Percentiles rank a stretch among this genome's conserved stretches.
phyloP scores from a whole-genome alignment of 257 asterid genomes.

The Solanum virginianum region DNA sequence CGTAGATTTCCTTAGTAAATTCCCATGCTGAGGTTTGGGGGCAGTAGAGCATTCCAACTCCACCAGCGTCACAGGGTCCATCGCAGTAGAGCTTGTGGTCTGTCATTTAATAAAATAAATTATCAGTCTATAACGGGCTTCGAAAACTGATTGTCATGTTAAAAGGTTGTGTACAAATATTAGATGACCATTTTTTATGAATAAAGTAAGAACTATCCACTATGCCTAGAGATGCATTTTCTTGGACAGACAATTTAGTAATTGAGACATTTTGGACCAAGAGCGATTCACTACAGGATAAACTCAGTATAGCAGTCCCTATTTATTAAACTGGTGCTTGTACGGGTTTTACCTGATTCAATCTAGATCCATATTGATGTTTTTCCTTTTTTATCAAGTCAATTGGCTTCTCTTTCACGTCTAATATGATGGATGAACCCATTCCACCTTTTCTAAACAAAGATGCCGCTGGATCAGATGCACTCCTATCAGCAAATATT shows the following conservation, averaged over 20 bases:
- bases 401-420: slow-evolving; percentile 18
- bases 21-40: slow-evolving; percentile 18
- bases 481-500: slow-evolving; percentile 30
- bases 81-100: slow-evolving; percentile 19
- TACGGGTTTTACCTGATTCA: slow-evolving; percentile 16
- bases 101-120: slow-evolving; percentile 15
- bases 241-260: neutral
- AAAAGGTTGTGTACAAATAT: neutral
- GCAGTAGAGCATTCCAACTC: slow-evolving; percentile 7
- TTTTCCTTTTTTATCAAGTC: slow-evolving; percentile 19
- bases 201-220: neutral
- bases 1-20: slow-evolving; percentile 34
- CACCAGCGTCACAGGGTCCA: slow-evolving; percentile 6
- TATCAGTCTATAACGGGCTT: neutral
- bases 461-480: slow-evolving; percentile 18
- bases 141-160: neutral
- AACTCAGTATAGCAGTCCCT: neutral
- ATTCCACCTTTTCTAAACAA: slow-evolving; percentile 17
- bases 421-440: slow-evolving; percentile 15
- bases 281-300: neutral
- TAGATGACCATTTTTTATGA: neutral
- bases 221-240: neutral
- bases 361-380: slow-evolving; percentile 15
- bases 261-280: neutral
- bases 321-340: neutral